These are phyloP conservation scores for Chlorella sp. DNA, from an alignment of 139 green algal genomes.

Conservation along the genomic window DNA sequence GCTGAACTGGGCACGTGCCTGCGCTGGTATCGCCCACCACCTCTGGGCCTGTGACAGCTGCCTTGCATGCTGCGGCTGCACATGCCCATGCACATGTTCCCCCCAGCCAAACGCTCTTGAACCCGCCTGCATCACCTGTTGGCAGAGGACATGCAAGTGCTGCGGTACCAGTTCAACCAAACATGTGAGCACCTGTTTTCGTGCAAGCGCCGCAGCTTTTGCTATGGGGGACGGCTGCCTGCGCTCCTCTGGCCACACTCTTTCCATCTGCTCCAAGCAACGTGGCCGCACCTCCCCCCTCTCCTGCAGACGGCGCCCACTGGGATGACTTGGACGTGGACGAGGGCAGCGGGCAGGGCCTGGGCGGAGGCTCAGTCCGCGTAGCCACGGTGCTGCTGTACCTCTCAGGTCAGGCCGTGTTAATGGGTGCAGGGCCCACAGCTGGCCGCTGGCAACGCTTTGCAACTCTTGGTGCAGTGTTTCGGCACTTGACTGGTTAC, in stretches of 20 bases:
- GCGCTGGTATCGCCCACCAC: no score
- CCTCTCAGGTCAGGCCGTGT: conserved; percentile 48
- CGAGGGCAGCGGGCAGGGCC: conserved; percentile 38
- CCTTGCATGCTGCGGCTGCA: no score
- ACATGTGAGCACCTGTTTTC: conserved; percentile 42
- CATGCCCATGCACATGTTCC: background rate
- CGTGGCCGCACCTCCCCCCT: background rate
- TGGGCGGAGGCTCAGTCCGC: conserved; percentile 44
- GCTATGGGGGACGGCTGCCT: no score
- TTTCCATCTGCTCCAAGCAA: background rate
- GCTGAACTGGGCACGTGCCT: no score
- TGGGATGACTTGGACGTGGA: conserved; percentile 75
- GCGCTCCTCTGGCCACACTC: no score
- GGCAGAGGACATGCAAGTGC: conserved; percentile 78
- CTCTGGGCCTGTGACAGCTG: no score
- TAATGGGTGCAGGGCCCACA: background rate
- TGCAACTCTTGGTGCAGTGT: no score
- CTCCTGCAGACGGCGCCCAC: conserved; percentile 56
- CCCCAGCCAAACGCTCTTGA: background rate
- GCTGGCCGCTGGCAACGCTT: no score
- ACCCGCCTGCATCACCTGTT: conserved; percentile 13
- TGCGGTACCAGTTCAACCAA: conserved; percentile 75
- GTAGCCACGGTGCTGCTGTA: conserved; percentile 82
- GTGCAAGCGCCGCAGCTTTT: no score
- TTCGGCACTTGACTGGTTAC: no score